Conservation (phyloP, 805 yeast genomes). For the Lachancea mirantina region DNA sequence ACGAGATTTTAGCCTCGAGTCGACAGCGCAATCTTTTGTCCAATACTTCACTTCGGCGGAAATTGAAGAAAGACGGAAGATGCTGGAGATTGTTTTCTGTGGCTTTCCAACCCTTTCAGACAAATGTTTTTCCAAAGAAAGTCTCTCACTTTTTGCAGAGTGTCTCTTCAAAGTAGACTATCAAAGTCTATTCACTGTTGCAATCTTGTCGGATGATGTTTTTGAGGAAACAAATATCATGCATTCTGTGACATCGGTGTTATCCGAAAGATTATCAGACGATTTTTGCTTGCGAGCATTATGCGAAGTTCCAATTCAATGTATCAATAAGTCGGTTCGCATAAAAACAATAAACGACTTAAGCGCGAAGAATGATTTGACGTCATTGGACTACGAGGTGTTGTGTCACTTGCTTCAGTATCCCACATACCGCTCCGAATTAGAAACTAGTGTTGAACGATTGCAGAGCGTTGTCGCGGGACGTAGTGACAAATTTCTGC, state of each 20-base stretch:
- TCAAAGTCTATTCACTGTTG: conserved; percentile 13
- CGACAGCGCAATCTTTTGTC: conserved; percentile 22
- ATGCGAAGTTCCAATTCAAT: conserved; percentile 41
- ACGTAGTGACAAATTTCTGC: conserved; percentile 10
- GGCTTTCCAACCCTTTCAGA: conserved; percentile 53
- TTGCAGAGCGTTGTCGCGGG: conserved; percentile 14
- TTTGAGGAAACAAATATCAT: conserved; percentile 44
- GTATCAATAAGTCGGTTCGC: conserved; percentile 35
- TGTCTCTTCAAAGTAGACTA: conserved; percentile 24
- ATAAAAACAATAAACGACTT: conserved; percentile 23
- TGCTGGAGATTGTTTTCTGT: conserved; percentile 28
- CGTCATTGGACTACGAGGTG: conserved; percentile 12
- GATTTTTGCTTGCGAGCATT: conserved; percentile 9
- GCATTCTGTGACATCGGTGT: conserved; percentile 20
- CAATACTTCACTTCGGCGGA: conserved; percentile 14
- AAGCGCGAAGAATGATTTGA: conserved; percentile 7
- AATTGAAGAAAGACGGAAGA: conserved; percentile 1
- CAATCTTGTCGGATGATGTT: conserved; percentile 35
- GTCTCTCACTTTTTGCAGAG: conserved; percentile 27
- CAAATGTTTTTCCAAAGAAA: conserved; percentile 26
- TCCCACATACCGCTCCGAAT: conserved; percentile 47
- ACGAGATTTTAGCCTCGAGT: conserved; percentile 24
- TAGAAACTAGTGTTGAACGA: conserved; percentile 39
- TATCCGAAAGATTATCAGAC: conserved; percentile 13
- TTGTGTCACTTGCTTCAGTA: conserved; percentile 38